Evolutionary conservation across 805 yeast species (phyloP), one percentile per base, ranked within the genome.

Genomic region (Candida corydali): DNA sequence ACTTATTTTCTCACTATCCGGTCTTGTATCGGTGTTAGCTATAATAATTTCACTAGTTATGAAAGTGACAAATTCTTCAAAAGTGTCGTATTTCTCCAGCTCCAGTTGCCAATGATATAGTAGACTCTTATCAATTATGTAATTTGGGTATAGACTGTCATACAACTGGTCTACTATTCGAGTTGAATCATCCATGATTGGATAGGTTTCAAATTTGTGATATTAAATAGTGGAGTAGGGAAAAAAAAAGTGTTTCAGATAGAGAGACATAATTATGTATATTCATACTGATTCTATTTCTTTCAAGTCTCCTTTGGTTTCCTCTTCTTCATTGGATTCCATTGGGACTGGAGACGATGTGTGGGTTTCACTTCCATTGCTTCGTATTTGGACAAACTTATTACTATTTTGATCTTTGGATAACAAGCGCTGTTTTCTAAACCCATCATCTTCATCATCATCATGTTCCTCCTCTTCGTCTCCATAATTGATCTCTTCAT

Each of bases 71-170:
- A 64, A 49, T 10, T 39, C 36, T 8, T 45, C 38, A 2, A 37
- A 41, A 38, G 59, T 58, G 6, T 45, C 35, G 5, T 52, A 35
- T 17, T 40, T 39, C 30, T 63, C 66, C 5, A 46, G 32, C 24
- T 65, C 70, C 4, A 57, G 40, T 42, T 62, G 64, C 71, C 71
- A 66, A 39, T 59, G 56, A 26, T 34, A 27, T 7, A 66, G 48
- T n/a, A 55, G 41, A 7, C 52, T 56, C 20, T 37, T 43, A 38
- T 65, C 57, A 40, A 65, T 39, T 8, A 44, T 40, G 40, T 46
- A 51, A 24, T 47, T 45, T 12, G 57, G 47, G 17, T 60, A 42
- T 5, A 32, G 14, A 7, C 12, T 18, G 5, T 10, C 16, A 26
- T 22, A 16, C 16, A 34, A 27, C 12, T 20, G 14, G 12, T 19